A percentile compares a stretch with the other conserved stretches of the same genome.
phyloP scores from a whole-genome alignment of 331 rosid species.

The Malus hybrid region DNA sequence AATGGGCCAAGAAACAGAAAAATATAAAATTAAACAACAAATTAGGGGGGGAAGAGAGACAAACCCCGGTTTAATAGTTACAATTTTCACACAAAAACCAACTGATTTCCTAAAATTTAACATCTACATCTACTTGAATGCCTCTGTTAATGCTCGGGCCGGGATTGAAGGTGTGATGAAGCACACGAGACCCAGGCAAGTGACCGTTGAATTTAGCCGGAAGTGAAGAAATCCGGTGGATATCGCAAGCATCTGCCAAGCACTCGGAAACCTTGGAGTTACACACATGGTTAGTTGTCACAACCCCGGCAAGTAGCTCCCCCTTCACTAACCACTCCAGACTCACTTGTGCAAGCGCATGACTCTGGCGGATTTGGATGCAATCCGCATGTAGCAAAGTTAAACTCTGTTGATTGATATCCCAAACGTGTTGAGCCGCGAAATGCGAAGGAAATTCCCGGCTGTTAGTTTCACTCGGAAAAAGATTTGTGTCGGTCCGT shows the following conservation, averaged over 20 bases:
- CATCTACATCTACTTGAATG: conserved; percentile 26
- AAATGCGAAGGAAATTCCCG: conserved; percentile 26
- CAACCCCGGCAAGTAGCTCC: conserved; percentile 39
- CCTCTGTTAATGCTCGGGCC: conserved; percentile 15
- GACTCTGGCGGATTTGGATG: conserved; percentile 22
- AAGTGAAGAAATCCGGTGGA: conserved; percentile 32
- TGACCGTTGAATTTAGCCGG: conserved; percentile 37
- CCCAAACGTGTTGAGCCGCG: conserved; percentile 36
- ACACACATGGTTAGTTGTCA: conserved; percentile 26
- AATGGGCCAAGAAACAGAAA: not conserved
- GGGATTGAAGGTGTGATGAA: conserved; percentile 28
- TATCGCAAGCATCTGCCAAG: conserved; percentile 26
- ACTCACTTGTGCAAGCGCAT: conserved; percentile 31
- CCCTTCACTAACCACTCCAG: conserved; percentile 27
- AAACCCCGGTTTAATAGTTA: not conserved
- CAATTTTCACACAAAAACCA: not conserved
- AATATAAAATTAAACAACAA: too few species aligned
- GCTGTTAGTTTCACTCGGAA: not conserved
- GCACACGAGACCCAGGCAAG: conserved; percentile 16
- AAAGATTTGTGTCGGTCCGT: not conserved
- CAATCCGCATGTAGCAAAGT: conserved; percentile 27
- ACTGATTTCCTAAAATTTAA: not conserved
- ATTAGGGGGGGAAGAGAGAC: not conserved
- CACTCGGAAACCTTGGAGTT: conserved; percentile 28
- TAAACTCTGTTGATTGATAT: conserved; percentile 34